Conservation (phyloP, 2,329 filamentous ascomycete genomes). For the Fusarium sp. region DNA sequence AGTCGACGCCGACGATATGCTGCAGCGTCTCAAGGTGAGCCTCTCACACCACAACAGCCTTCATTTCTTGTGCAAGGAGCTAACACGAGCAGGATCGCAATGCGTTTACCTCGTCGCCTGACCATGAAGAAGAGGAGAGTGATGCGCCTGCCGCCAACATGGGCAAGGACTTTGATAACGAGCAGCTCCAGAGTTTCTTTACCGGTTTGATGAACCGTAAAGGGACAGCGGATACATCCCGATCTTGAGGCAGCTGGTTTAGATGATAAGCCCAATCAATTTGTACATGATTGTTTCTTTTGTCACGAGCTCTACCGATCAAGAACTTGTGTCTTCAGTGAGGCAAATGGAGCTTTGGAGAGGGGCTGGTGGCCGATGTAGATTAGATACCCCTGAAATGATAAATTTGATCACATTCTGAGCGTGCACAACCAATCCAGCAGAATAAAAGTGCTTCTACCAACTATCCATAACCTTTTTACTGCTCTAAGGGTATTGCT, state of each 20-base stretch:
- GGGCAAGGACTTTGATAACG: slow-evolving; percentile 58
- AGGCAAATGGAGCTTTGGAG: slow-evolving; percentile 22
- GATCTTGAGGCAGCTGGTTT: slow-evolving; percentile 15
- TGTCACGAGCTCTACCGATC: slow-evolving; percentile 8
- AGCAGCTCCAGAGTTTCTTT: slow-evolving; percentile 68
- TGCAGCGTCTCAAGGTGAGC: slow-evolving; percentile 82
- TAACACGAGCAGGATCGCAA: slow-evolving; percentile 62
- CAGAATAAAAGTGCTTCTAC: background rate
- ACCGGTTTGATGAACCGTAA: slow-evolving; percentile 67
- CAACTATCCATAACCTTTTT: background rate
- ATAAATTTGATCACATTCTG: slow-evolving; percentile 34
- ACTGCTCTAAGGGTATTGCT: background rate
- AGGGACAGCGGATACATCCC: slow-evolving; percentile 34
- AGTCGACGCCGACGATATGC: slow-evolving; percentile 92
- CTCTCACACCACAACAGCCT: background rate
- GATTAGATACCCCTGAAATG: slow-evolving; percentile 55
- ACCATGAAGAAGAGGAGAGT: slow-evolving; percentile 51
- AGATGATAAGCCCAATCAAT: slow-evolving; percentile 3
- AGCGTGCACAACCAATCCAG: background rate
- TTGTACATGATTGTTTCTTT: slow-evolving; percentile 1
- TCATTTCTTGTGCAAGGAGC: background rate
- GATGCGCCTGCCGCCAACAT: slow-evolving; percentile 54
- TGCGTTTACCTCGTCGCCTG: slow-evolving; percentile 58
- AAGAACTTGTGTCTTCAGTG: slow-evolving; percentile 10
- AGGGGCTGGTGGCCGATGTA: slow-evolving; percentile 44